phyloP scores from a whole-genome alignment of 2,329 filamentous ascomycete species.

The Xylariaceae sp. region DNA sequence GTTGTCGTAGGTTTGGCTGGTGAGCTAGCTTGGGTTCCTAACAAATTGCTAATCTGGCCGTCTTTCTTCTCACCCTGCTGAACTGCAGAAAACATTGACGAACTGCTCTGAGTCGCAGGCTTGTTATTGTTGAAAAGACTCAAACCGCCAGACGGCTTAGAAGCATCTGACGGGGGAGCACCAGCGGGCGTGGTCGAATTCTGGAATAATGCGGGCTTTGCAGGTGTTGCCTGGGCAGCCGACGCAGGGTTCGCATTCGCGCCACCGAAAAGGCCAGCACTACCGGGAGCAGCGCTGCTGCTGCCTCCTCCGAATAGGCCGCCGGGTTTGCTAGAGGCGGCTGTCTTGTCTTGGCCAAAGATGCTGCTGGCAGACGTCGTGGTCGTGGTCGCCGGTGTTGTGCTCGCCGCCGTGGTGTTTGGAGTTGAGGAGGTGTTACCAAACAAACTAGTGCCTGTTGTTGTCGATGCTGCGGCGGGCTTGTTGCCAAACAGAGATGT shows the following conservation, averaged over 20 bases:
- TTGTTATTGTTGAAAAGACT: constrained; percentile 28
- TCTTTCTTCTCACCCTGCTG: constrained; percentile 35
- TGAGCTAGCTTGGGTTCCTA: constrained; percentile 17
- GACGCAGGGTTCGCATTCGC: constrained; percentile 20
- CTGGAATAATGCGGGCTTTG: constrained; percentile 45
- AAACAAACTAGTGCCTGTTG: constrained; percentile 28
- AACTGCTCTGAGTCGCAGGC: constrained; percentile 18
- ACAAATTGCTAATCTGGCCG: constrained; percentile 20
- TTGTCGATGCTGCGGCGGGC: constrained; percentile 25
- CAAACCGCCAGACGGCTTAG: constrained; percentile 27
- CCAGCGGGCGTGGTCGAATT: constrained; percentile 53
- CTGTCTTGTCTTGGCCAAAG: constrained; percentile 28
- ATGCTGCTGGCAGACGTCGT: constrained; percentile 24
- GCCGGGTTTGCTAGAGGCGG: constrained; percentile 23
- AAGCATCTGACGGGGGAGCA: constrained; percentile 42
- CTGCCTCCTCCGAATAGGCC: constrained; percentile 25
- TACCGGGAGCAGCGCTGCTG: constrained; percentile 13
- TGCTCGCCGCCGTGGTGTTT: constrained; percentile 23
- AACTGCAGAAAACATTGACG: constrained; percentile 37
- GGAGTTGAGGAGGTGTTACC: constrained; percentile 29
- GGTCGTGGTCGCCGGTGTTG: constrained; percentile 24
- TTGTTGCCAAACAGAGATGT: constrained; percentile 29
- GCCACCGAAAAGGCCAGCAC: constrained; percentile 23
- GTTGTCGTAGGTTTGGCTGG: constrained; percentile 28
- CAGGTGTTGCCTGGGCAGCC: constrained; percentile 36